A percentile compares a stretch with the other conserved stretches of the same genome.
These are phyloP conservation scores for Peziza echinospora DNA, from an alignment of 495 filamentous ascomycete species.

Conservation along the genomic window DNA sequence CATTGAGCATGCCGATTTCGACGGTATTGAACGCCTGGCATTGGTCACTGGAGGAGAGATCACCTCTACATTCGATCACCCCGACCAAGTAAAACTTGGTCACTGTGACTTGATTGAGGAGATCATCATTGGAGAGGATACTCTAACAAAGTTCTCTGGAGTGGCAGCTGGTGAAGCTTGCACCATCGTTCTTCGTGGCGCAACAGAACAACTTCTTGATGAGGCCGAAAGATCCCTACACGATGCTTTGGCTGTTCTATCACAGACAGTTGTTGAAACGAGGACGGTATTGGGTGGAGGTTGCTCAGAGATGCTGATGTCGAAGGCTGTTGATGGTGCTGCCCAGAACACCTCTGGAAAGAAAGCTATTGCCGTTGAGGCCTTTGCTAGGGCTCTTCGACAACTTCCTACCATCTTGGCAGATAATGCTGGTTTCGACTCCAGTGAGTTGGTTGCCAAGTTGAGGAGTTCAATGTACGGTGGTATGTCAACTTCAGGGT, in stretches of 20 bases:
- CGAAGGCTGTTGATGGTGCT: slow-evolving; percentile 85
- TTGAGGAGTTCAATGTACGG: slow-evolving; percentile 84
- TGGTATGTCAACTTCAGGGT: slow-evolving; percentile 72
- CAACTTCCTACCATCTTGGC: slow-evolving; percentile 92
- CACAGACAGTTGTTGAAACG: slow-evolving; percentile 88
- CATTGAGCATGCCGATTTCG: slow-evolving; percentile 97
- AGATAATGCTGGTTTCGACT: slow-evolving; percentile 92
- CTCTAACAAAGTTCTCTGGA: slow-evolving; percentile 88
- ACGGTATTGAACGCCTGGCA: slow-evolving; percentile 86
- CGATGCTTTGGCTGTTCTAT: slow-evolving; percentile 89
- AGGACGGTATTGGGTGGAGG: slow-evolving; percentile 86
- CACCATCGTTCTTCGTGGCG: slow-evolving; percentile 89
- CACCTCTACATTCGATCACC: slow-evolving; percentile 91
- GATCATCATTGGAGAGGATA: slow-evolving; percentile 93
- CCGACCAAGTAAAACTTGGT: slow-evolving; percentile 86
- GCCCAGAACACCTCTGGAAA: slow-evolving; percentile 90
- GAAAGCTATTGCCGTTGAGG: slow-evolving; percentile 79
- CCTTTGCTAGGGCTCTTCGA: slow-evolving; percentile 69
- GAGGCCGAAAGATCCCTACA: slow-evolving; percentile 92
- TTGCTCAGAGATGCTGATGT: slow-evolving; percentile 97
- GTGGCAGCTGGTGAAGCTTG: slow-evolving; percentile 87
- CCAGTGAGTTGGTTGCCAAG: slow-evolving; percentile 75
- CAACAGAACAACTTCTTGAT: slow-evolving; percentile 88
- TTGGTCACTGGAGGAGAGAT: slow-evolving; percentile 95
- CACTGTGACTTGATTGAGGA: slow-evolving; percentile 93